Conservation (phyloP, 2,329 filamentous ascomycete species). For the Arthrobotrys conoides region DNA sequence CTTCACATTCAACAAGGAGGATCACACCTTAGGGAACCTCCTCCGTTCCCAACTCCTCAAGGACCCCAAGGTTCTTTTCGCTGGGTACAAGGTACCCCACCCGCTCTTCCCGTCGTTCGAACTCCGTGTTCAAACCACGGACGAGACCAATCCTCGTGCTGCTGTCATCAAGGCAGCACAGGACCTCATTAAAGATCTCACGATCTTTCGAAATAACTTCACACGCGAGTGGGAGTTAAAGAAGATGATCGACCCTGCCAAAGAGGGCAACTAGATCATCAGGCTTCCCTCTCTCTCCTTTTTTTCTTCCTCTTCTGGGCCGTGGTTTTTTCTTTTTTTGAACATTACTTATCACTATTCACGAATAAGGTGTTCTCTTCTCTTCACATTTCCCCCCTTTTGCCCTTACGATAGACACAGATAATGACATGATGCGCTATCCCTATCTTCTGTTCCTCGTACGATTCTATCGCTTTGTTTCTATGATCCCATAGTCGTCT, state of each 20-base stretch:
- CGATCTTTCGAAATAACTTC: slow-evolving; percentile 85
- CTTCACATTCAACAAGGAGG: slow-evolving; percentile 96
- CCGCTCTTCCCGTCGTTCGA: slow-evolving; percentile 72
- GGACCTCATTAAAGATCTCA: slow-evolving; percentile 84
- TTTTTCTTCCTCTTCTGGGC: background rate
- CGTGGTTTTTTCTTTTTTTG: too few species aligned
- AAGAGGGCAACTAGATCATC: slow-evolving; percentile 63
- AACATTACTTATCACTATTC: too few species aligned
- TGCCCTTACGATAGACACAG: too few species aligned
- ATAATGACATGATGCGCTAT: background rate
- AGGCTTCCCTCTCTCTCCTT: background rate
- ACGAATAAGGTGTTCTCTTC: too few species aligned
- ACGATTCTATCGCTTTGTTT: too few species aligned
- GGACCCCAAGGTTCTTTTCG: slow-evolving; percentile 86
- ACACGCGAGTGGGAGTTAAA: slow-evolving; percentile 91
- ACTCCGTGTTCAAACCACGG: slow-evolving; percentile 90
- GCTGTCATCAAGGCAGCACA: slow-evolving; percentile 85
- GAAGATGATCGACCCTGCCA: slow-evolving; percentile 66
- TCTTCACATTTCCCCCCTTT: too few species aligned
- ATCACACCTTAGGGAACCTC: slow-evolving; percentile 94
- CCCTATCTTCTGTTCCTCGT: background rate
- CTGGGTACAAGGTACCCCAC: slow-evolving; percentile 81
- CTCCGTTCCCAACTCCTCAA: slow-evolving; percentile 87
- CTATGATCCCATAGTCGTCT: background rate
- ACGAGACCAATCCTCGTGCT: slow-evolving; percentile 85